Base-by-base conservation (phyloP, 345 rosid species). In the Salix viminalis region DNA sequence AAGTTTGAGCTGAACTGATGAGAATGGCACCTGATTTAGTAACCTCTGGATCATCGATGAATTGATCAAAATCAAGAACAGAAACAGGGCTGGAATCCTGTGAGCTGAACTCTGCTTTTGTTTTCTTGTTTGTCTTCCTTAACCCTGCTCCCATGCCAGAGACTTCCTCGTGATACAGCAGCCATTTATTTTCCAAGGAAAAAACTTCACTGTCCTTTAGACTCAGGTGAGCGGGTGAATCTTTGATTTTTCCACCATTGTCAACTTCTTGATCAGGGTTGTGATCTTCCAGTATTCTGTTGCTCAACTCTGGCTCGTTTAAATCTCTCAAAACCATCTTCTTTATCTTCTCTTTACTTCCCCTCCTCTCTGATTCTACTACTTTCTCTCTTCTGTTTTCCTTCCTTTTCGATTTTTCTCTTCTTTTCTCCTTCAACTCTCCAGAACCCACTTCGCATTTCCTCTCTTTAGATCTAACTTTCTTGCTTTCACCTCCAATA, bases 11-110 rank as follows among this genome's bases (percentile, higher is more conserved):
- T 66, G 18, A 67, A 19, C 54, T 28, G 67, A 37, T 56, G 54
- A 28, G 23, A 82, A 41, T 41, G 81, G 28, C 78, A 89, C 90
- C 90, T 82, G 87, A 78, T 75, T 58, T 36, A 12, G 86, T 79
- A 69, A 75, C 58, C 44, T 82, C 79, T 70, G 73, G 85, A 78
- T 84, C 84, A 77, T 76, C 72, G 50, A 76, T 16, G 79, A 84
- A 89, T 76, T 78, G 85, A 75, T 84, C 86, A 70, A 85, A 89
- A 80, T 88, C 97, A 81, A 92, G 96, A 84, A 92, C 98, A 2
- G 96, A 94, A 84, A 94, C 93, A 19, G 97, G 98, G 85, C 97
- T 94, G 4, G 87, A 87, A 52, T 90, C 90, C 80, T 92, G 85
- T 16, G 92, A 73, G 80, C 85, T 86, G 84, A 86, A 81, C 70